Evolutionary conservation across 2,329 filamentous ascomycete genomes (phyloP), one percentile per base, ranked within the genome.

Genomic region (Colletotrichum spaethianum): DNA sequence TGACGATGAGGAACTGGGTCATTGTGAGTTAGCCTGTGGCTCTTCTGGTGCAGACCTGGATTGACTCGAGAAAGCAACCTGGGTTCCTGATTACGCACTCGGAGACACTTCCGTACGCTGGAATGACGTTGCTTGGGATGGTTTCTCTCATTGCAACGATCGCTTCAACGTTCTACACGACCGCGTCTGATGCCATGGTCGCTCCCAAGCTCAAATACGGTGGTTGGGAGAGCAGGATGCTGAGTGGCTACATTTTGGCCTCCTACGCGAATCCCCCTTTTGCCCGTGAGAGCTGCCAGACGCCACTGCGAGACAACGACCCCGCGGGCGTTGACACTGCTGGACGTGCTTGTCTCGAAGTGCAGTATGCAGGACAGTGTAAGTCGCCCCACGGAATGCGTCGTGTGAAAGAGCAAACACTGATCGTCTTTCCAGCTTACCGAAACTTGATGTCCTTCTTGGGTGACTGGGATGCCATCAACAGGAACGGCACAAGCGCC

Each of bases 1-100:
- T 95, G 84, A 92, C 88, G 20, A 94, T 96, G 92, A 87, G 93
- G 57, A 88, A 88, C 53, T 96, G 93, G 93, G 88, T 92, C 26
- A 89, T 91, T 57, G 81, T 82, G 44, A 74, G 80, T 63, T 20
- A 3, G 14, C 20, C 23, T 28, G 16, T 40, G 8, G 23, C 36
- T 26, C 53, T 57, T 40, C 6, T 31, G 40, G n/a, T 12, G 23
- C 8, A 11, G 60, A 16, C 46, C 23, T 14, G 26, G 46, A 28
- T 48, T 60, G 26, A 61, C 23, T 48, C 26, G 2, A 40, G 5
- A 26, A 20, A 82, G 82, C 90, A 93, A 80, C 93, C 93, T 0
- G 93, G 93, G 0, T 92, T 90, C 0, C 84, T 96, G 74, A 84
- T 96, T 26, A 93, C 92, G 0, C 91, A 94, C 75, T 92, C 86